Base-by-base conservation (phyloP, 768 basidiomycete species). In the Lanmaoa rubissima region DNA sequence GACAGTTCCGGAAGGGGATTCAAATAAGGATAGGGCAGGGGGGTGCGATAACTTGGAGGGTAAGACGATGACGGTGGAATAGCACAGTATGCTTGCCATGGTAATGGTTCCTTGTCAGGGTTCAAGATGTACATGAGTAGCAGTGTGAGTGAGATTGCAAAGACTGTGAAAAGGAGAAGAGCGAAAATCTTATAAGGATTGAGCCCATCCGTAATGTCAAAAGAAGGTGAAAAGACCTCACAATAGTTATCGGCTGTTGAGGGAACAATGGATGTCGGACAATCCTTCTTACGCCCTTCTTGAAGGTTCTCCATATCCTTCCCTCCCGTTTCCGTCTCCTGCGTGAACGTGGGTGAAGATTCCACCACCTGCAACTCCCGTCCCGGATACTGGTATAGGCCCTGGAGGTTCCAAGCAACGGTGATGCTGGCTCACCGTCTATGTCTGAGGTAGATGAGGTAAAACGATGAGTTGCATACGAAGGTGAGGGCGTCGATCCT, bases 61-160 rank as follows among this genome's bases (percentile, higher is more conserved):
- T 76, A 65, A 60, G 79, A 76, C 55, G 77, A 67, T 16, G 70
- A 62, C 47, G 79, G 81, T 5, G 87, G 88, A 53, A 85, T 79
- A 24, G 90, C 83, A 74, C 96, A 98, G 70, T 96, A 97, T 21
- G 88, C 85, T 63, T 94, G 85, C 94, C 94, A 98, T 45, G 94
- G 94, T 8, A 97, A 76, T 21, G 94, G 89, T 51, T 90, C 87
- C 72, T 97, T 98, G 80, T 98, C 96, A 55, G 94, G 95, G 70
- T 97, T 95, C 68, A 98, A 82, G 59, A 95, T 82, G 73, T 97
- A 90, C 67, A 94, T 94, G 73, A 98, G 80, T 53, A 92, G 78
- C 57, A 94, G 83, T 32, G 94, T 95, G 64, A 95, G 78, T 58
- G 85, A 85, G 57, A 92, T 85, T 51, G 90, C 90, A 69, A 97